Evolutionary conservation across 305 asterid genomes (phyloP), one percentile per base, ranked within the genome.

Genomic region (Fraxinus latifolia): DNA sequence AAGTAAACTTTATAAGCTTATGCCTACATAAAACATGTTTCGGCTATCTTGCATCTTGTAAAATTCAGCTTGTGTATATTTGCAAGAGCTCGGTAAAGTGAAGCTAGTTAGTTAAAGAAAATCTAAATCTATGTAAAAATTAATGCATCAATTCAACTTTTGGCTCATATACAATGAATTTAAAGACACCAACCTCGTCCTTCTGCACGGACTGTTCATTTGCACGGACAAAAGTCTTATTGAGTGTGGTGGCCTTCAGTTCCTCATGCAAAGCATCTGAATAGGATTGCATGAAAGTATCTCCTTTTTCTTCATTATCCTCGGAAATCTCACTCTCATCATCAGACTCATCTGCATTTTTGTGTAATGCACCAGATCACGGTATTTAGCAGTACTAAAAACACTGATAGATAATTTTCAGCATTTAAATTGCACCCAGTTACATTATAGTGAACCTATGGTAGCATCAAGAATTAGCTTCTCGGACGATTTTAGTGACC

Each of bases 201-300:
- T 87, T 89, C 62, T 77, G 87, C 39, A 87, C 0, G 70, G 92
- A 62, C 32, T 88, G 89, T 77, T 90, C 93, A 31, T 87, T 85
- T 71, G 97, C 89, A 67, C 84, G 97, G 50, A 88, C 90, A 74
- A 95, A 91, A 77, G 94, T 94, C 85, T 90, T 91, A 70, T 88
- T 87, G 44, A 94, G 94, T 5, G 97, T 89, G 29, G 95, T 91
- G 79, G 88, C 90, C 79, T 91, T 95, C 91, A 95, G 87, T 88
- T 95, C 97, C 83, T 89, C 89, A 87, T 90, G 91, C 77, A 95
- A 89, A 79, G 84, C 88, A 78, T 90, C 91, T 0, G 99, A 85
- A 86, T 95, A 95, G 34, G 95, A 90, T 74, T 82, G 83, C 95
- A 92, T 88, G 89, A 95, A 95, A 87, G 87, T 87, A 77, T 88